Evolutionary conservation across 306 rosid species (phyloP).

Genomic region (Luffa acutangula): DNA sequence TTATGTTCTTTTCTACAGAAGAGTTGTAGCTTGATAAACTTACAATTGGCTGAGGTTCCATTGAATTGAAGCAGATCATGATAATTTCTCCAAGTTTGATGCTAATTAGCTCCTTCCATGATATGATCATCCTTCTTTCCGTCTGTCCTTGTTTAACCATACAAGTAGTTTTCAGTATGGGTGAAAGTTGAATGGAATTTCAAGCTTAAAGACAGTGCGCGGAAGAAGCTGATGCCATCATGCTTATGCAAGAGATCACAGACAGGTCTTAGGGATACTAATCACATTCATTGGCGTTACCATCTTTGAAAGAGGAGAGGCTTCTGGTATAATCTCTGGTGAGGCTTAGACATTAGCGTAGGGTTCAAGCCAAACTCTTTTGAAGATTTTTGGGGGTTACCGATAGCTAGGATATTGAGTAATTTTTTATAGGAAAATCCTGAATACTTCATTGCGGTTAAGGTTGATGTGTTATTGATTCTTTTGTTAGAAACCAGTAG

Average conservation of each 20-base stretch:
- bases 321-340: background rate
- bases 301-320: slow-evolving; percentile 1
- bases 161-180: background rate
- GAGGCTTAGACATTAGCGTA: background rate
- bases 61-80: background rate
- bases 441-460: background rate
- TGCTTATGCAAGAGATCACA: background rate
- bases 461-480: background rate
- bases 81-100: slow-evolving; percentile 1
- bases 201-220: background rate
- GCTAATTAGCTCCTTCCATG: background rate
- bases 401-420: background rate
- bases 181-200: background rate
- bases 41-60: background rate
- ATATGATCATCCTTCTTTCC: background rate
- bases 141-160: background rate
- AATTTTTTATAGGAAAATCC: background rate
- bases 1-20: slow-evolving; percentile 93
- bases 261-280: slow-evolving; percentile 3
- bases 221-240: background rate
- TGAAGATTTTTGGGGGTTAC: background rate
- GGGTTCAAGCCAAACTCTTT: slow-evolving; percentile 1
- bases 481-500: slow-evolving; percentile 1
- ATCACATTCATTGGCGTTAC: background rate
- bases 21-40: slow-evolving; percentile 31